Evolutionary conservation across 2,329 filamentous ascomycete genomes (phyloP), one percentile per base, ranked within the genome.

Genomic region (Ophiocordyceps camponoti-rufipedis): DNA sequence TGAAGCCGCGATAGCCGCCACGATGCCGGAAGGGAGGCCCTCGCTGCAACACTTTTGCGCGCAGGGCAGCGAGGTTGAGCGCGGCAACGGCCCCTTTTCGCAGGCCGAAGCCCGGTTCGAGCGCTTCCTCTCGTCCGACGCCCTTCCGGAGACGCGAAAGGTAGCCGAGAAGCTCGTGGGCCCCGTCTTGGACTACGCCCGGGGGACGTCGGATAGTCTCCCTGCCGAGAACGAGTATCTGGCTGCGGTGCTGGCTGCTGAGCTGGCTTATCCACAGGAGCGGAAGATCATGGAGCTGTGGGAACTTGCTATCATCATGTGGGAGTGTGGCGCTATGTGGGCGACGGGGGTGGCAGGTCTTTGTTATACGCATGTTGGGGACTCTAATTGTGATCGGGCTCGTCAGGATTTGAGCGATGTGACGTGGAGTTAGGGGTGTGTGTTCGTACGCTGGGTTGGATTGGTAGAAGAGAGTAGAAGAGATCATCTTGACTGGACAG

Each of bases 241-340:
- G 8, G 40, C 31, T n/a, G 44, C 39, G 9, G 45, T 49, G 11
- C 43, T 49, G 3, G 33, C 31, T 3, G 48, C 43, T 5, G 13
- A 19, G 5, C 19, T 49, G n/a, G 6, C 40, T 16, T 35, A 40
- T 13, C 42, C 4, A 3, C 48, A 49, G 31, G 18, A n/a, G 14
- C 16, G 47, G 28, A 48, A 46, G 43, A 48, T 48, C 19, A n/a
- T 11, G n/a, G 29, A 28, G 42, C 44, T 49, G 11, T 49, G 48
- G 48, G n/a, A 13, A 5, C 44, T 48, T 12, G 12, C 42, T 13
- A 14, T 49, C 7, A 35, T 49, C 14, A 48, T 47, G 48, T 46
- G 46, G 46, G 35, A 48, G 44, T 40, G 41, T 32, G 48, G 48
- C 18, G 45, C 48, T 10, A 44, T 48, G 38, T 49, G 48, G 48